Conservation (phyloP, 2,329 filamentous ascomycete genomes). For the Teratosphaeria viscida region DNA sequence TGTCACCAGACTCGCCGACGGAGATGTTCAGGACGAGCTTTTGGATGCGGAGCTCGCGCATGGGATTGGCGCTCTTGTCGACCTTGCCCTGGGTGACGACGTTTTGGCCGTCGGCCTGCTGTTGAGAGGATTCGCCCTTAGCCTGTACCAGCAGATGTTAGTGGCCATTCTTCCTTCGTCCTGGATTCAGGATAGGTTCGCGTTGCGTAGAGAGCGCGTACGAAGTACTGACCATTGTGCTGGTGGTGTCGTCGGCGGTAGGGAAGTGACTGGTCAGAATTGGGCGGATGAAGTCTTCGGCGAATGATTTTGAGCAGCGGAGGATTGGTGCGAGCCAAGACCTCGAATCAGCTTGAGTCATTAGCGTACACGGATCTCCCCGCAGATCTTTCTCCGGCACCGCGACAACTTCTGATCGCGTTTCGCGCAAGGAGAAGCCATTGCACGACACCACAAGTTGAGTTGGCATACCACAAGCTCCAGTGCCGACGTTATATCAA, state of each 20-base stretch:
- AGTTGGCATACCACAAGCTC: background rate
- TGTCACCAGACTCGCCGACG: slow-evolving; percentile 99
- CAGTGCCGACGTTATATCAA: background rate
- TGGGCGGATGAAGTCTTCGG: slow-evolving; percentile 3
- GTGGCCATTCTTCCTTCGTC: slow-evolving; percentile 1
- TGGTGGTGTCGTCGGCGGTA: slow-evolving; percentile 21
- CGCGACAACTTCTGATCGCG: background rate
- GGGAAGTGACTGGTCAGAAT: background rate
- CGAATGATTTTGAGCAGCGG: slow-evolving; percentile 1
- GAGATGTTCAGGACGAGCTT: slow-evolving; percentile 99
- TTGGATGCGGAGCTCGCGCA: slow-evolving; percentile 99
- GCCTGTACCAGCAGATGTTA: slow-evolving; percentile 15
- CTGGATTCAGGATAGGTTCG: background rate
- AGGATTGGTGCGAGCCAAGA: background rate
- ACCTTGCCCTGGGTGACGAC: slow-evolving; percentile 25
- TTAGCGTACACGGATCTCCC: background rate
- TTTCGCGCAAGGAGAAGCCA: background rate
- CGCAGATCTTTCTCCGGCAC: background rate
- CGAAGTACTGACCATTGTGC: slow-evolving; percentile 38
- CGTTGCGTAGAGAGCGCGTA: background rate
- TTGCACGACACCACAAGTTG: background rate
- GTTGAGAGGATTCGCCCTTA: slow-evolving; percentile 17
- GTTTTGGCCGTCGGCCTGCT: slow-evolving; percentile 23
- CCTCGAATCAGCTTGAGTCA: background rate
- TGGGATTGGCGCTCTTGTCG: slow-evolving; percentile 87